These are phyloP conservation scores for Podosphaera fusca DNA, from an alignment of 2,329 filamentous ascomycete genomes.

Conservation along the genomic window DNA sequence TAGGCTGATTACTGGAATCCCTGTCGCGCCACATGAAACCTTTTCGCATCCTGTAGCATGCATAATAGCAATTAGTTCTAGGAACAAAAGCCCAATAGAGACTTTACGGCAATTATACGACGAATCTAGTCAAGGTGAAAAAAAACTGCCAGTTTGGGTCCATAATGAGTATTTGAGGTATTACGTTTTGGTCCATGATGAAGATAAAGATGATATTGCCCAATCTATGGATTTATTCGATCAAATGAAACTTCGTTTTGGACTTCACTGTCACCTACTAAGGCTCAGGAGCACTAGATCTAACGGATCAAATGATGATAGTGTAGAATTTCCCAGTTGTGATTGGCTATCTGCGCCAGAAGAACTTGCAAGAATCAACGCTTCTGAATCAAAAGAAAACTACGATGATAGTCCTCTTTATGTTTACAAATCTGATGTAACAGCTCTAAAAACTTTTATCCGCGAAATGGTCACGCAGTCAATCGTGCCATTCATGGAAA, in stretches of 20 bases:
- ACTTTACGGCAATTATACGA: constrained; percentile 65
- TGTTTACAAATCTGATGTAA: constrained; percentile 80
- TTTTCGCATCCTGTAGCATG: constrained; percentile 88
- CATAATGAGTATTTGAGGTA: constrained; percentile 84
- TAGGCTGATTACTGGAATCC: constrained; percentile 56
- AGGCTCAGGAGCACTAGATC: constrained; percentile 67
- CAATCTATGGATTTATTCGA: constrained; percentile 82
- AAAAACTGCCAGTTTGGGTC: constrained; percentile 60
- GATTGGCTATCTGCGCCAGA: constrained; percentile 81
- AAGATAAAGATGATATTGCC: constrained; percentile 79
- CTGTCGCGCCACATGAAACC: constrained; percentile 67
- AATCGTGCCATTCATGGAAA: constrained; percentile 88
- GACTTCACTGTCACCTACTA: constrained; percentile 80
- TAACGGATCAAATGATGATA: constrained; percentile 78
- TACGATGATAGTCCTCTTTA: constrained; percentile 51
- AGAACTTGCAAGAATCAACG: constrained; percentile 52
- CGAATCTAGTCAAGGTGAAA: constrained; percentile 57
- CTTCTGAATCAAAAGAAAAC: constrained; percentile 43
- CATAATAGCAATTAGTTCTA: constrained; percentile 84
- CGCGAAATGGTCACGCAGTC: constrained; percentile 92
- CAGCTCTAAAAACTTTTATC: constrained; percentile 69
- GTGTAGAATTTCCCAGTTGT: constrained; percentile 53
- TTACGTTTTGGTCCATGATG: constrained; percentile 89
- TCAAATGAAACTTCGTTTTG: constrained; percentile 97
- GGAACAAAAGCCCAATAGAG: constrained; percentile 63